Percentiles rank a stretch among this genome's conserved stretches.
These are phyloP conservation scores for Calonectria hawksworthii DNA, from an alignment of 2,329 filamentous ascomycete species.

Conservation along the genomic window DNA sequence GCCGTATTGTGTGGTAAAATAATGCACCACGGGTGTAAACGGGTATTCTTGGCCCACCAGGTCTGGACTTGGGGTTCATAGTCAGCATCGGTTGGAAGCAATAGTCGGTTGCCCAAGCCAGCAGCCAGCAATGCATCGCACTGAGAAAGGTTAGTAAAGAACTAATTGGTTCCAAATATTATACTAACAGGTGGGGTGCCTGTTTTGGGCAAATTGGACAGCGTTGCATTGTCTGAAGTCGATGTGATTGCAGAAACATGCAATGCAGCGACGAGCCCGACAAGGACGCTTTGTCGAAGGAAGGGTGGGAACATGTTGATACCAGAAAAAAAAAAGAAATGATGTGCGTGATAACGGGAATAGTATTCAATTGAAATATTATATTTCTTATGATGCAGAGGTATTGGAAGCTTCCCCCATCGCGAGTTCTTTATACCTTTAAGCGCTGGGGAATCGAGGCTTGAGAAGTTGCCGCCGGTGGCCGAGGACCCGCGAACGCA, in stretches of 20 bases:
- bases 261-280: background rate
- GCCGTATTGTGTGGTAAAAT: background rate
- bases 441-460: background rate
- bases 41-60: background rate
- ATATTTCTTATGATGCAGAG: background rate
- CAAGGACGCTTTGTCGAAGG: background rate
- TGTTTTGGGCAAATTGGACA: background rate
- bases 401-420: background rate
- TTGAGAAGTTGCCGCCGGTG: background rate
- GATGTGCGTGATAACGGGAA: background rate
- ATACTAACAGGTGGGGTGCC: background rate
- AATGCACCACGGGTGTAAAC: background rate
- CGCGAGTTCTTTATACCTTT: background rate
- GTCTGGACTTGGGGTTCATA: background rate
- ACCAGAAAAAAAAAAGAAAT: background rate
- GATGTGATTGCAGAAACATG: background rate
- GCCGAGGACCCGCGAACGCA: background rate
- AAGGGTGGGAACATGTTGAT: background rate
- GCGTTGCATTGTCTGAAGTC: background rate
- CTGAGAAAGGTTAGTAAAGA: background rate
- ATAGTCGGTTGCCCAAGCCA: background rate
- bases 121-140: background rate
- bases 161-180: background rate
- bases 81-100: background rate
- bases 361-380: background rate